phyloP scores from a whole-genome alignment of 2,329 filamentous ascomycete species.

The Aureobasidium uvarum region DNA sequence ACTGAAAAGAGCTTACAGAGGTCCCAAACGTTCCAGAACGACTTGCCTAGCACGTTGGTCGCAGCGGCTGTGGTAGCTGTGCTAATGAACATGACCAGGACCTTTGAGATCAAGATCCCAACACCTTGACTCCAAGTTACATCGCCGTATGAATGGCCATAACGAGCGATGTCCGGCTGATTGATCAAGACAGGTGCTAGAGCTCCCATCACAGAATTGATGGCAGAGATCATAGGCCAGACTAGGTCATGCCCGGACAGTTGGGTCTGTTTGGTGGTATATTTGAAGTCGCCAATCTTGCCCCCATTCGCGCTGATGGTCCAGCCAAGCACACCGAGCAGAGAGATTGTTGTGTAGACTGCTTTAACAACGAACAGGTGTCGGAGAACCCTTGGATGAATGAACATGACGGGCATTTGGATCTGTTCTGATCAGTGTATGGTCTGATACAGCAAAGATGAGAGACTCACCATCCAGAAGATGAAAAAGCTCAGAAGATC shows the following conservation, averaged over 20 bases:
- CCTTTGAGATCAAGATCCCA: neutral
- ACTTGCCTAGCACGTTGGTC: slow-evolving; percentile 5
- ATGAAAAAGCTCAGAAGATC: slow-evolving; percentile 15
- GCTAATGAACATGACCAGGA: slow-evolving; percentile 15
- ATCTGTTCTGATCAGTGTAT: neutral
- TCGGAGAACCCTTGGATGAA: neutral
- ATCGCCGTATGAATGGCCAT: slow-evolving; percentile 10
- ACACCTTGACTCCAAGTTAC: slow-evolving; percentile 13
- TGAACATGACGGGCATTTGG: slow-evolving; percentile 17
- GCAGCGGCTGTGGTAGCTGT: slow-evolving; percentile 13
- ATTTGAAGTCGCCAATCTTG: neutral
- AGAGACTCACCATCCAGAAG: slow-evolving; percentile 1
- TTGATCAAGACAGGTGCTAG: slow-evolving; percentile 15
- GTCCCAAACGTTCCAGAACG: slow-evolving; percentile 10
- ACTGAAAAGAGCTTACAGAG: neutral
- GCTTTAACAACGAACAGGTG: slow-evolving; percentile 12
- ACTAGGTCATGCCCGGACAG: slow-evolving; percentile 7
- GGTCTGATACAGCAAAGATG: neutral
- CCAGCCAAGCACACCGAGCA: slow-evolving; percentile 15
- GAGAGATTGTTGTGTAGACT: slow-evolving; percentile 4
- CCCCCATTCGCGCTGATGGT: neutral
- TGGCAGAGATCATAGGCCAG: slow-evolving; percentile 21
- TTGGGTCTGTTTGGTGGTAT: slow-evolving; percentile 13
- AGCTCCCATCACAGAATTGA: slow-evolving; percentile 18
- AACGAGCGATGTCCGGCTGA: slow-evolving; percentile 14